These are phyloP conservation scores for Skeletonema potamos DNA, from an alignment of 108 stramenopile genomes.

Conservation along the genomic window DNA sequence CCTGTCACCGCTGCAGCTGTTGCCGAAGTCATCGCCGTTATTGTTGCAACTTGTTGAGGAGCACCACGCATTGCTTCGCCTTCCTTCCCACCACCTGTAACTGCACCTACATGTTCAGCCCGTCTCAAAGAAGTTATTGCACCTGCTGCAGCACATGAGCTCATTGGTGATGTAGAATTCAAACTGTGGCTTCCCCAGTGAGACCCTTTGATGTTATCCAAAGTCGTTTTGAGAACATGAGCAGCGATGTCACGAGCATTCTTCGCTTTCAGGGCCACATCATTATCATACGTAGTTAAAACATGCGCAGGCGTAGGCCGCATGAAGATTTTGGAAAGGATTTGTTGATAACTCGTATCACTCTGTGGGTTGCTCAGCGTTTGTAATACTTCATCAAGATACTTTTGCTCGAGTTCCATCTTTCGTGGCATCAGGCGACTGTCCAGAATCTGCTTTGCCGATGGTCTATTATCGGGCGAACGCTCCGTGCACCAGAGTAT, in stretches of 20 bases:
- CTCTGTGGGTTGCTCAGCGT: constrained; percentile 73
- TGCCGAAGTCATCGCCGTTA: constrained; percentile 69
- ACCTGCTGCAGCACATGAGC: constrained; percentile 59
- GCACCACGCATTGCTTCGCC: constrained; percentile 69
- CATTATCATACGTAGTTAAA: constrained; percentile 75
- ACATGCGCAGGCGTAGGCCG: constrained; percentile 53
- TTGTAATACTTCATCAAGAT: constrained; percentile 79
- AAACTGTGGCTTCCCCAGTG: constrained; percentile 22
- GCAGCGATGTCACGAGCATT: constrained; percentile 20
- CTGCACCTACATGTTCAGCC: constrained; percentile 52
- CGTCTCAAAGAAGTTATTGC: constrained; percentile 66
- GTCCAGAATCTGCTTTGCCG: constrained; percentile 58
- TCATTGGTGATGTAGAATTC: constrained; percentile 62
- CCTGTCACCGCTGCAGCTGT: constrained; percentile 61
- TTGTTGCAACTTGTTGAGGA: constrained; percentile 59
- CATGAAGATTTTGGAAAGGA: constrained; percentile 65
- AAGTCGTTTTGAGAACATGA: constrained; percentile 24
- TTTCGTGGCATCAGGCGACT: constrained; percentile 70
- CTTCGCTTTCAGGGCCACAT: constrained; percentile 66
- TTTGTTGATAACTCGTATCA: constrained; percentile 58
- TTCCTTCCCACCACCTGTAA: constrained; percentile 60
- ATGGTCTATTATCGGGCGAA: constrained; percentile 59
- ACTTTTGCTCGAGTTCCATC: constrained; percentile 73
- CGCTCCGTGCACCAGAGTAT: constrained; percentile 79
- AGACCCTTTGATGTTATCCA: constrained; percentile 36